Conservation (phyloP, 495 filamentous ascomycete species). For the Letharia lupina region DNA sequence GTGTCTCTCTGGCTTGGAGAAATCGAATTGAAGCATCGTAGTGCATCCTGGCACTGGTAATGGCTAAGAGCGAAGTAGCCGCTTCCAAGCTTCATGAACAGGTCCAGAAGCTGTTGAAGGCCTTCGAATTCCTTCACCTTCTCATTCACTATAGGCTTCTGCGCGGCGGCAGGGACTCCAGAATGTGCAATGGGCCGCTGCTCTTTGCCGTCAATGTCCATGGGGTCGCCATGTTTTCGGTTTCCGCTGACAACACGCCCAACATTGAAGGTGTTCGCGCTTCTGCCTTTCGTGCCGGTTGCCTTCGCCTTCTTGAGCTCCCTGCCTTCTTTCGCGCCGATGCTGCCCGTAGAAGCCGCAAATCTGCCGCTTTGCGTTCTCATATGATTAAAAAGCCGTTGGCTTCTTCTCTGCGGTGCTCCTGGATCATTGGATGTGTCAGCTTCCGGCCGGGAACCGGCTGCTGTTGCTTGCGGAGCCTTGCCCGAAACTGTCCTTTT, state of each 20-base stretch:
- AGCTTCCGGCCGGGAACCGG: constrained; percentile 29
- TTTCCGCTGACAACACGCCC: constrained; percentile 85
- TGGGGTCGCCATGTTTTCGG: constrained; percentile 56
- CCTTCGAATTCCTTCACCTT: constrained; percentile 64
- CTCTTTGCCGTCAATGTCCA: constrained; percentile 59
- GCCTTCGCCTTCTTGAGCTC: constrained; percentile 74
- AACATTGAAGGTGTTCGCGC: constrained; percentile 51
- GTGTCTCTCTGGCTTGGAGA: constrained; percentile 75
- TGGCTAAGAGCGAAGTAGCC: constrained; percentile 69
- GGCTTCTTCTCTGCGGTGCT: constrained; percentile 68
- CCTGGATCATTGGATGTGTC: constrained; percentile 48
- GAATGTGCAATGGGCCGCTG: constrained; percentile 30
- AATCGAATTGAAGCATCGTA: constrained; percentile 61
- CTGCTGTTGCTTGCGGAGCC: constrained; percentile 51
- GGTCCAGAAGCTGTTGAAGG: constrained; percentile 66
- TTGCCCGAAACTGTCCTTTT: constrained; percentile 85
- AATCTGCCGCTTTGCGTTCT: constrained; percentile 53
- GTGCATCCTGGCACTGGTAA: constrained; percentile 68
- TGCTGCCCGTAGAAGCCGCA: constrained; percentile 32
- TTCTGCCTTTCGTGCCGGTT: constrained; percentile 49
- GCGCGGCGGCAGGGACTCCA: constrained; percentile 19
- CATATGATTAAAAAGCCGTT: constrained; percentile 65
- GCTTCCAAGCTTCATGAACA: constrained; percentile 72
- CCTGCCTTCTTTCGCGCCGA: constrained; percentile 51
- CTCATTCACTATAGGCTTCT: constrained; percentile 34